Evolutionary conservation across 2,329 filamentous ascomycete genomes (phyloP), one percentile per base, ranked within the genome.

Genomic region (Cladosporium sp.): DNA sequence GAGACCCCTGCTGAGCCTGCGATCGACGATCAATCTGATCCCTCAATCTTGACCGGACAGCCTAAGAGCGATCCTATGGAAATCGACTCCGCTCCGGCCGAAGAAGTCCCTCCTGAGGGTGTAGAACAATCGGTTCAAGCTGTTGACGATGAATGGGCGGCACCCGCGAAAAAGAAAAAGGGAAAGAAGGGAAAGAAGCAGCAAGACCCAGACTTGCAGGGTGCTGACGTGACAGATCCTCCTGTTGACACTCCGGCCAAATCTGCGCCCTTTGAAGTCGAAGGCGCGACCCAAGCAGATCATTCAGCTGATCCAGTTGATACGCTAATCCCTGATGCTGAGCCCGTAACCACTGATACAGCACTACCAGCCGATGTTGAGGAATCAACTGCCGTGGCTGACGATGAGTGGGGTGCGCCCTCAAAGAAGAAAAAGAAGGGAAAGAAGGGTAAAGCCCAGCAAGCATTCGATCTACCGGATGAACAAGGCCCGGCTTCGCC

Each of bases 151-250:
- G 67, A 37, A 69, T 71, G 53, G 40, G 21, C n/a, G 50, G 66
- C 8, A 65, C 65, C 40, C 12, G 8, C 21, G 28, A 72, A 68
- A 65, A 65, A 68, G 23, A 75, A 74, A 69, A 77, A 76, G 65
- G 69, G 69, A 57, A 78, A 77, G 71, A 77, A 73, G 63, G 65
- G 68, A 66, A 71, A 72, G 62, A 72, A 72, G 65, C 44, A 69
- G 52, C 62, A 69, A n/a, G 60, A 49, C 18, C 10, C 44, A 18
- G 58, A 50, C 28, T 29, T 29, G 28, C 23, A 50, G 12, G 44
- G 29, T 18, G 40, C 21, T 16, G 44, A 50, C 28, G 26, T 18
- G 2, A 16, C 44, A 4, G 28, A 44, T 3, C 16, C 58, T 18
- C 11, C 11, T 23, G n/a, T 35, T 26, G 58, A 49, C 26, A 23